Base-by-base conservation (phyloP, 805 yeast genomes). In the Teunomyces funiuensis region DNA sequence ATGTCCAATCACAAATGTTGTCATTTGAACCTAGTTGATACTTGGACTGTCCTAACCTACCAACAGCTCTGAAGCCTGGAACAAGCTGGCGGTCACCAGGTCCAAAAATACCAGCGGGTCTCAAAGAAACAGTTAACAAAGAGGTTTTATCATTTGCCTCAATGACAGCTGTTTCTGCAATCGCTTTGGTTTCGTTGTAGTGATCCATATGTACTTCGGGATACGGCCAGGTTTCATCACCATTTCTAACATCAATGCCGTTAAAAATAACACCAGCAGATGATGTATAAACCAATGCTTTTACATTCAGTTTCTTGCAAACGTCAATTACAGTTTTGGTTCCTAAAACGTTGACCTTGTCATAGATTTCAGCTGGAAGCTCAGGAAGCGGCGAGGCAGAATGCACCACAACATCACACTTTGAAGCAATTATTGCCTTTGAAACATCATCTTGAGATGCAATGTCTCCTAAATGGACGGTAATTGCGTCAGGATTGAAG, bases 61-160 rank as follows among this genome's bases (percentile, higher is more conserved):
- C 89, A 33, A 88, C 96, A 11, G 76, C 76, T 57, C 96, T 80
- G 44, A 93, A 71, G 3, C 95, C 96, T 9, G 99, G 99, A 34
- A 93, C 93, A 56, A 93, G 69, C 62, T 93, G 99, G 46, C 99
- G 80, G 62, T 93, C 99, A 33, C 99, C 98, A 5, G 98, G 99
- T 4, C 99, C 99, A 69, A 93, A 93, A 36, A 93, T 89, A 28
- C 99, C 99, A 1, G 99, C 97, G 1, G 99, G 99, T 48, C 99
- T 79, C 37, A 93, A 65, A 2, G 97, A 93, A 27, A 87, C 85
- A 0, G 99, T 93, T 37, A 76, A 66, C 49, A 90, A 77, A 1
- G 70, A 71, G 10, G 72, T 68, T 1, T 66, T 61, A 36, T 77
- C 76, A 61, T 88, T 86, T 13, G 95, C 86, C 15, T 76, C 67